Base-by-base conservation (phyloP, 2,329 filamentous ascomycete species). In the Aulographum hederae region DNA sequence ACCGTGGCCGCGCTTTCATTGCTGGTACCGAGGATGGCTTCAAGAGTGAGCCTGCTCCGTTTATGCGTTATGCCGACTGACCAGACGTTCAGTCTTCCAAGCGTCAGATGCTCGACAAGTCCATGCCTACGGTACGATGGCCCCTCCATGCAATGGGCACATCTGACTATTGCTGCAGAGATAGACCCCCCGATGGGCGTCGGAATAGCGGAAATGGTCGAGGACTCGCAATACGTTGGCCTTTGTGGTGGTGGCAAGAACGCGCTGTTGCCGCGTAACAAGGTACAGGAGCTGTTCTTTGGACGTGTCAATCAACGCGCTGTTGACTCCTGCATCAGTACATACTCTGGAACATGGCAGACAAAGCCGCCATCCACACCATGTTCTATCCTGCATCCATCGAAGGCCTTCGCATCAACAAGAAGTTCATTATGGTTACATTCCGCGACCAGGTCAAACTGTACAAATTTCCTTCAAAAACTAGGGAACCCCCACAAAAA, bases 1-100 rank as follows among this genome's bases (percentile, higher is more conserved):
- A 72, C 45, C 80, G 89, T 50, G 70, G 70, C 41, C 85, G 72
- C 43, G 85, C 78, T 47, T 95, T 95, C 53, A 70, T 82, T 17
- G 78, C 91, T 18, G 89, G 82, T 6, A 63, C 93, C 6, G 79
- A 92, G 47, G 74, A 74, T 8, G 86, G 86, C 18, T 85, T 91
- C 51, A 79, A 77, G 53, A 73, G 81, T 85, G 66, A 46, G 73
- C 51, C 26, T 32, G 32, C 33, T n/a, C n/a, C n/a, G n/a, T n/a
- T n/a, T n/a, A n/a, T n/a, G n/a, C n/a, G n/a, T n/a, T n/a, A n/a
- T n/a, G n/a, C n/a, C n/a, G n/a, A n/a, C n/a, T n/a, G n/a, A n/a
- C n/a, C n/a, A n/a, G n/a, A n/a, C n/a, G n/a, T n/a, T n/a, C n/a
- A n/a, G n/a, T n/a, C 19, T 1, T n/a, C 25, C 23, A 26, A 28